Percentiles rank a stretch among this genome's conserved stretches.
Evolutionary conservation across 495 filamentous ascomycete genomes (phyloP).

Genomic region (Cercophora samala): DNA sequence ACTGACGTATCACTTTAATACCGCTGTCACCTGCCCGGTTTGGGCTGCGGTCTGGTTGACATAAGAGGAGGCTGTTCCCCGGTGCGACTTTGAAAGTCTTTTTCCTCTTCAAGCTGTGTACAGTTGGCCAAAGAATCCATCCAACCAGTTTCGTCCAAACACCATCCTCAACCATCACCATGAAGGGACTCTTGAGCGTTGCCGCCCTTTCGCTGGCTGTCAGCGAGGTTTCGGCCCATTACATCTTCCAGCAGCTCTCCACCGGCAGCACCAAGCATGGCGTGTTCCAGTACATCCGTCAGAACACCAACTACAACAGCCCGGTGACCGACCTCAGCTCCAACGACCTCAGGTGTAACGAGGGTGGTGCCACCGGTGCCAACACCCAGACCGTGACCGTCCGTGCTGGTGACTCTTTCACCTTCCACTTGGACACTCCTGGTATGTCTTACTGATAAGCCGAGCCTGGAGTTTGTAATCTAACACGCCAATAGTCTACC

Average conservation of each 20-base stretch:
- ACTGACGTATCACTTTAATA: not conserved
- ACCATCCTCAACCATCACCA: constrained; percentile 20
- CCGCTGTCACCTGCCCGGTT: constrained; percentile 10
- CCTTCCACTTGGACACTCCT: constrained; percentile 49
- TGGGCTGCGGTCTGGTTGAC: not conserved
- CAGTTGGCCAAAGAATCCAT: not conserved
- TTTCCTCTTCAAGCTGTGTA: not conserved
- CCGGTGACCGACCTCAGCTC: constrained; percentile 56
- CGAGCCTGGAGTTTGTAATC: not conserved
- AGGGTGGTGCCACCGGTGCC: constrained; percentile 43
- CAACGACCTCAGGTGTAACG: constrained; percentile 58
- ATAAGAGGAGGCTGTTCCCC: not conserved
- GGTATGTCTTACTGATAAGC: constrained; percentile 26
- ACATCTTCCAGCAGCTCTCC: constrained; percentile 52
- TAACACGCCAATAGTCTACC: constrained; percentile 37
- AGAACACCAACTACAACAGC: constrained; percentile 58
- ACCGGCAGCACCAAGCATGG: constrained; percentile 42
- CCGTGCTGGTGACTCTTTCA: constrained; percentile 50
- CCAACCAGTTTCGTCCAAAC: not conserved
- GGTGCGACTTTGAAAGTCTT: not conserved
- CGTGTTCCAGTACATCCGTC: constrained; percentile 51
- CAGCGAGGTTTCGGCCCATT: constrained; percentile 42
- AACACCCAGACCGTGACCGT: constrained; percentile 46
- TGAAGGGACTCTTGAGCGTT: constrained; percentile 38
- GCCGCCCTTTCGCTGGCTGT: constrained; percentile 39